phyloP scores from a whole-genome alignment of 129 eudicot genomes.

The Chrysanthemum makinoi region DNA sequence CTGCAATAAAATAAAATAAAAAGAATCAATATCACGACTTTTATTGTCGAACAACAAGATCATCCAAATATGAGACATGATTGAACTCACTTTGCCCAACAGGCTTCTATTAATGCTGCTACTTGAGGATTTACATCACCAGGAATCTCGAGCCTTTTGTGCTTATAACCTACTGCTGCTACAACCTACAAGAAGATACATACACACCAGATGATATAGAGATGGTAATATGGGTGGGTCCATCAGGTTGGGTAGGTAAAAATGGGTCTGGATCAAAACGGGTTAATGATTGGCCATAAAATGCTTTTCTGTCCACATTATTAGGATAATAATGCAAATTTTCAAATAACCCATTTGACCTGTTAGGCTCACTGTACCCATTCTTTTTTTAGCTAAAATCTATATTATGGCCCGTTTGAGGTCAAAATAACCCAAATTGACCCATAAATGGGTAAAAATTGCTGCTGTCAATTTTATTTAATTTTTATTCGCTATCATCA shows the following conservation, averaged over 20 bases:
- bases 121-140: conserved; percentile 63
- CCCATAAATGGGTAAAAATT: not conserved
- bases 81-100: conserved; percentile 86
- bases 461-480: too few relatives aligned
- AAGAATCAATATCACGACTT: not conserved
- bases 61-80: not conserved
- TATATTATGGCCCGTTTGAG: not conserved
- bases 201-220: conserved; percentile 5
- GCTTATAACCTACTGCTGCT: conserved; percentile 76
- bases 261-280: not conserved
- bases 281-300: not conserved
- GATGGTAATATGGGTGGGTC: not conserved
- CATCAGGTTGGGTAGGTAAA: not conserved
- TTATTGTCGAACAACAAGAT: not conserved
- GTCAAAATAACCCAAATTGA: not conserved
- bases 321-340: not conserved
- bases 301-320: not conserved
- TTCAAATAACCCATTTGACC: too few relatives aligned
- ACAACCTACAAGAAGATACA: conserved; percentile 52
- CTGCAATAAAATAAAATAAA: conserved; percentile 34
- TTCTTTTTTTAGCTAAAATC: too few relatives aligned
- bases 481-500: not conserved
- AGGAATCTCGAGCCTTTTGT: conserved; percentile 76
- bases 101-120: conserved; percentile 75
- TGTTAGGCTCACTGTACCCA: too few relatives aligned